These are phyloP conservation scores for Aquanectria penicillioides DNA, from an alignment of 2,329 filamentous ascomycete species.

Conservation along the genomic window DNA sequence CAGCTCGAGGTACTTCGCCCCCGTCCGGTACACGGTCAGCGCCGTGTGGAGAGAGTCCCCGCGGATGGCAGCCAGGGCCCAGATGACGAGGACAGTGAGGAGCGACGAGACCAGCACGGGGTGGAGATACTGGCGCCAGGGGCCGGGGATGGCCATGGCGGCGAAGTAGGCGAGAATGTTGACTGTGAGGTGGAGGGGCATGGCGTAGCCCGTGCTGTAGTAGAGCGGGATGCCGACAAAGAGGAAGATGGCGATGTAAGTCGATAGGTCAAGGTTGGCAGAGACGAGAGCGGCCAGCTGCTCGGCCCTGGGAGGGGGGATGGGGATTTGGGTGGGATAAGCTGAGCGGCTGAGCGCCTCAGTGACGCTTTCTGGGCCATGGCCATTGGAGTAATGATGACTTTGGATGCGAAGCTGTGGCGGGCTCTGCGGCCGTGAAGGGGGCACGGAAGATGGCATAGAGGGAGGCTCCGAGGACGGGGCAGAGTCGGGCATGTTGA, in stretches of 20 bases:
- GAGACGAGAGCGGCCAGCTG: slow-evolving; percentile 60
- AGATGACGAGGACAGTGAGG: slow-evolving; percentile 62
- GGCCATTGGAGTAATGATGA: slow-evolving; percentile 38
- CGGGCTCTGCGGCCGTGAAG: slow-evolving; percentile 40
- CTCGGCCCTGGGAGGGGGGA: slow-evolving; percentile 57
- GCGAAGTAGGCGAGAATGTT: slow-evolving; percentile 63
- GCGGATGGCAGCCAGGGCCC: slow-evolving; percentile 59
- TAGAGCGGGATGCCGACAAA: slow-evolving; percentile 65
- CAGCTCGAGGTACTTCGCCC: slow-evolving; percentile 61
- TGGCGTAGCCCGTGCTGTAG: slow-evolving; percentile 62
- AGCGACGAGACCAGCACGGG: slow-evolving; percentile 67
- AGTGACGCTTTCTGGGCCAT: slow-evolving; percentile 25
- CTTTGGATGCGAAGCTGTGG: slow-evolving; percentile 42
- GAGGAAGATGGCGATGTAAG: slow-evolving; percentile 57
- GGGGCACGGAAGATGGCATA: slow-evolving; percentile 25
- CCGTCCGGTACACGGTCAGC: slow-evolving; percentile 61
- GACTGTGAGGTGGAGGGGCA: slow-evolving; percentile 58
- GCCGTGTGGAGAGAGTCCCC: slow-evolving; percentile 53
- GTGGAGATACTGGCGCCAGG: slow-evolving; percentile 64
- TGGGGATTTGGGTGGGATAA: slow-evolving; percentile 51
- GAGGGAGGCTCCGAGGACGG: slow-evolving; percentile 32
- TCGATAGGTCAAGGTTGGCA: slow-evolving; percentile 56
- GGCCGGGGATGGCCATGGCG: slow-evolving; percentile 58
- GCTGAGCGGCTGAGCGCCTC: slow-evolving; percentile 32
- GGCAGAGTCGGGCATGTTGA: slow-evolving; percentile 27